These are phyloP conservation scores for Russula sp. DNA, from an alignment of 768 basidiomycete genomes.

Conservation along the genomic window DNA sequence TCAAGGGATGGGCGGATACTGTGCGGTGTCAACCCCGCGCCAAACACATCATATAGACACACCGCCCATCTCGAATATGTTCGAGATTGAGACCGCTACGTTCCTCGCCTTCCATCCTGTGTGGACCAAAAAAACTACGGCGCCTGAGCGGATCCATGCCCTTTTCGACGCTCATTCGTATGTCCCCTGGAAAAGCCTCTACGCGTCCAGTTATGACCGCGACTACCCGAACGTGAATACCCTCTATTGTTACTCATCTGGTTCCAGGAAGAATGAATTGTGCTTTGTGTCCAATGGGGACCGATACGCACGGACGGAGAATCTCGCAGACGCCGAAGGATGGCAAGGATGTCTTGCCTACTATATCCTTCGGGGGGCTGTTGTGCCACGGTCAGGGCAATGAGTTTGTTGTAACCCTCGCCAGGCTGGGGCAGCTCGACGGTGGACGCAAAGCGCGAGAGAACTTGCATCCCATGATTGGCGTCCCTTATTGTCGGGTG, in stretches of 20 bases:
- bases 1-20: conserved; percentile 13
- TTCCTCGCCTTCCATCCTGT: conserved; percentile 2
- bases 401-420: conserved; percentile 63
- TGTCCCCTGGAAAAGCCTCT: neutral
- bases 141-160: neutral
- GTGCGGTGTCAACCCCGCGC: conserved; percentile 12
- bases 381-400: conserved; percentile 32
- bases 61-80: conserved; percentile 1
- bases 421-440: conserved; percentile 45
- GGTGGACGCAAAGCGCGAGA: conserved; percentile 57
- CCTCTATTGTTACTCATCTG: neutral
- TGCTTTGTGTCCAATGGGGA: conserved; percentile 1
- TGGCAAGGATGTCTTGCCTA: conserved; percentile 41
- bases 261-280: conserved; percentile 7
- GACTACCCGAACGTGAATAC: neutral
- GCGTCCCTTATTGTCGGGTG: conserved; percentile 72
- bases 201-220: neutral
- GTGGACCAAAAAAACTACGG: neutral
- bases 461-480: conserved; percentile 50
- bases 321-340: conserved; percentile 45
- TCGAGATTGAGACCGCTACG: neutral
- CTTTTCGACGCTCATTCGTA: neutral
- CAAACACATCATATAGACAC: neutral
- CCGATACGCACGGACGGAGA: conserved; percentile 25
- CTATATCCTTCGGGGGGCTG: conserved; percentile 41